Evolutionary conservation across 2,329 filamentous ascomycete species (phyloP).

Genomic region (Coniochaeta hoffmannii): DNA sequence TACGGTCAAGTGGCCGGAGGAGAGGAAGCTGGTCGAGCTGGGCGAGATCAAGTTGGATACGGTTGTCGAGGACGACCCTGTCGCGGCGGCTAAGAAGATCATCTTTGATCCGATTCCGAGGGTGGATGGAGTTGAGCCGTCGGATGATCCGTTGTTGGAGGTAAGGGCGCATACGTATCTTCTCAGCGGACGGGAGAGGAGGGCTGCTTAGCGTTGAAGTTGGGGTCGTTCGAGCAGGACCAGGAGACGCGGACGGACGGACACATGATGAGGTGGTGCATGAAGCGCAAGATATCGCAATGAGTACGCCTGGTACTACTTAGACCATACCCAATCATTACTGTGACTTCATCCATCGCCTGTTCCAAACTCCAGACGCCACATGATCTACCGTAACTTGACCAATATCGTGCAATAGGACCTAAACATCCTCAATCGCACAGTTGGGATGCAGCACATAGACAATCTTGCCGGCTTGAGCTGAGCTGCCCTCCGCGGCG

Average conservation of each 20-base stretch:
- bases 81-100: slow-evolving; percentile 39
- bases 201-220: slow-evolving; percentile 25
- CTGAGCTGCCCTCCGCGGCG: slow-evolving; percentile 35
- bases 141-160: slow-evolving; percentile 48
- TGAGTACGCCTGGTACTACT: not conserved
- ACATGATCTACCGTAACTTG: not conserved
- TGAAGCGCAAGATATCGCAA: not conserved
- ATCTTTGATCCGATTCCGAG: slow-evolving; percentile 54
- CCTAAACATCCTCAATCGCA: slow-evolving; percentile 57
- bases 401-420: not conserved
- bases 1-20: slow-evolving; percentile 39
- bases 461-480: slow-evolving; percentile 46
- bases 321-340: not conserved
- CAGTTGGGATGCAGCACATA: slow-evolving; percentile 96
- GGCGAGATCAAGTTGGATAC: slow-evolving; percentile 37
- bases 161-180: slow-evolving; percentile 48
- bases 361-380: slow-evolving; percentile 1
- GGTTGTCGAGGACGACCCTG: slow-evolving; percentile 26
- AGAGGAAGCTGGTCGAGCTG: slow-evolving; percentile 39
- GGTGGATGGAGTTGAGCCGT: slow-evolving; percentile 42
- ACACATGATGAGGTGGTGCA: not conserved
- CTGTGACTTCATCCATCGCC: not conserved
- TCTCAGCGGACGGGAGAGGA: slow-evolving; percentile 44
- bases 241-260: not conserved
- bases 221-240: not conserved